These are phyloP conservation scores for Pulicaria dysenterica DNA, from an alignment of 129 eudicot species.

Conservation along the genomic window DNA sequence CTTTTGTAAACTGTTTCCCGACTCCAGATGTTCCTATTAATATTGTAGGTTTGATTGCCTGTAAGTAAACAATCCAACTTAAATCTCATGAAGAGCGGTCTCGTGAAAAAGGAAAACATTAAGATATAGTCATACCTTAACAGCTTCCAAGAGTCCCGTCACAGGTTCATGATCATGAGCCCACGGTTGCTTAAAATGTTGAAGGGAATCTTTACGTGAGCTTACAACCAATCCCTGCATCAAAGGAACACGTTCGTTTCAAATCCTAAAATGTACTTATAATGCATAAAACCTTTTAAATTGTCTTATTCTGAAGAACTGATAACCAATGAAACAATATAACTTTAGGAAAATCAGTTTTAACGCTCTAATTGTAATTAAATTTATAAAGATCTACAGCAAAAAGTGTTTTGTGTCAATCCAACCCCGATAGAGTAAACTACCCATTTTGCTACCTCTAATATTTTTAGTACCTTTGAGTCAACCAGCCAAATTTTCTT, in stretches of 20 bases:
- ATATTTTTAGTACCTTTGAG: conserved; percentile 63
- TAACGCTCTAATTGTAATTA: no score
- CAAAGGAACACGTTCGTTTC: conserved; percentile 1
- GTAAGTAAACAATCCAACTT: conserved; percentile 1
- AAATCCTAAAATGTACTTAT: no score
- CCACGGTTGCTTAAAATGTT: conserved; percentile 87
- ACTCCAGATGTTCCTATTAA: conserved; percentile 96
- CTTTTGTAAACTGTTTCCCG: conserved; percentile 86
- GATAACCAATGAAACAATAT: no score
- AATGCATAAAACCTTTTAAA: no score
- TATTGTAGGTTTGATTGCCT: conserved; percentile 90
- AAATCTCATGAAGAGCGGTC: conserved; percentile 7
- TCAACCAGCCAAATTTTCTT: conserved; percentile 97
- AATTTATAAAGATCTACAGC: no score
- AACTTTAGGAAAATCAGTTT: no score
- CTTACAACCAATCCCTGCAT: conserved; percentile 79
- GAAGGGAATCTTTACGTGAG: conserved; percentile 87
- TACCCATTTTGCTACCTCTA: background rate
- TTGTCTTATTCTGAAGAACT: no score
- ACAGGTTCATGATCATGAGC: conserved; percentile 91
- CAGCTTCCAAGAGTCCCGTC: conserved; percentile 69
- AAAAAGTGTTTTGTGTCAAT: no score
- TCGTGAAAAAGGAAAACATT: background rate
- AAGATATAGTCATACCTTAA: conserved; percentile 52
- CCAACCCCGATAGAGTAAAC: no score